Conservation (phyloP, 2,329 filamentous ascomycete species). For the Botryotinia narcissicola region DNA sequence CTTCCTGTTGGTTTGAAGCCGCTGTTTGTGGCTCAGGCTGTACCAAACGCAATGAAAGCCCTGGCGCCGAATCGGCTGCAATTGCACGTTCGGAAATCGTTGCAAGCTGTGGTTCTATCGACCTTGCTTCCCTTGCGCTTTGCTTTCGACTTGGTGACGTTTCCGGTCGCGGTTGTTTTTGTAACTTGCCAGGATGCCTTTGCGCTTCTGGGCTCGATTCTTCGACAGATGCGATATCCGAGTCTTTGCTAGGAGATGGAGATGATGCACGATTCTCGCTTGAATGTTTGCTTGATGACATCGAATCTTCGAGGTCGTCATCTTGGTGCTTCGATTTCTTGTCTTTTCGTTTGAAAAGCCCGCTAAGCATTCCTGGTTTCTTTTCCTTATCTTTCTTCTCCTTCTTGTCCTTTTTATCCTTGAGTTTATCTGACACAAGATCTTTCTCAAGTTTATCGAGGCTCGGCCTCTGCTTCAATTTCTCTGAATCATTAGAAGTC, state of each 20-base stretch:
- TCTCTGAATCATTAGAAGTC: conserved; percentile 47
- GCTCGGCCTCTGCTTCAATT: conserved; percentile 59
- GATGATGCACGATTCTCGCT: conserved; percentile 44
- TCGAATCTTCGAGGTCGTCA: conserved; percentile 48
- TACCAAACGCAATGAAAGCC: conserved; percentile 37
- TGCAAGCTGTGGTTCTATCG: conserved; percentile 31
- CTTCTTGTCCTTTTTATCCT: conserved; percentile 66
- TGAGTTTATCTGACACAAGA: conserved; percentile 59
- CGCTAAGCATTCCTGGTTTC: conserved; percentile 63
- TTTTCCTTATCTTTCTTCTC: conserved; percentile 56
- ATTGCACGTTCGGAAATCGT: conserved; percentile 32
- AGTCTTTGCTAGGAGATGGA: conserved; percentile 38
- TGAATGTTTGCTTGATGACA: conserved; percentile 37
- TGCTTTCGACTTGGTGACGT: conserved; percentile 33
- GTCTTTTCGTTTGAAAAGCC: conserved; percentile 48
- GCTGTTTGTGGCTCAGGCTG: conserved; percentile 36
- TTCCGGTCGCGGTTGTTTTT: conserved; percentile 54
- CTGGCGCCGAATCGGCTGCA: conserved; percentile 31
- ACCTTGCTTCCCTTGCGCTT: conserved; percentile 27
- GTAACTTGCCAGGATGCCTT: conserved; percentile 64
- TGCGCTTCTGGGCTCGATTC: conserved; percentile 43
- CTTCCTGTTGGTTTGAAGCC: conserved; percentile 26
- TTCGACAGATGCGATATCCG: conserved; percentile 31
- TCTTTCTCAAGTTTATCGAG: conserved; percentile 75
- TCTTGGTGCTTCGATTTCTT: conserved; percentile 51